Evolutionary conservation across 2,329 filamentous ascomycete genomes (phyloP).

Genomic region (Pseudogymnoascus sp.): DNA sequence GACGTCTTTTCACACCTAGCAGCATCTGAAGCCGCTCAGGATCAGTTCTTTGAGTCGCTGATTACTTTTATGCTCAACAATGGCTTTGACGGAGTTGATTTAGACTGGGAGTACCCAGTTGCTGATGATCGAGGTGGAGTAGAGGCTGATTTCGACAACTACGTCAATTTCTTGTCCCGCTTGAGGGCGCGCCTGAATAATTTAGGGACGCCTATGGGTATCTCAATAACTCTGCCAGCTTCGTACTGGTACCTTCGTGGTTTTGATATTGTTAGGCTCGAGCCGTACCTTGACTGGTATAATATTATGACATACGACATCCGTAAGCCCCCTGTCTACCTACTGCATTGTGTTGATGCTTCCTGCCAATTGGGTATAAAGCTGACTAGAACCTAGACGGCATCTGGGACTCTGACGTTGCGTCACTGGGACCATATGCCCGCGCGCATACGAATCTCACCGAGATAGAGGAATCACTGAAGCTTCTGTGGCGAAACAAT

Average conservation of each 20-base stretch:
- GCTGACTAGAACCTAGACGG: constrained; percentile 37
- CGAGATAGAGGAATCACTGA: constrained; percentile 34
- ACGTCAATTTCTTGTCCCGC: constrained; percentile 19
- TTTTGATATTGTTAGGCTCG: not conserved
- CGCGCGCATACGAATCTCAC: constrained; percentile 38
- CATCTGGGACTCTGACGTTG: constrained; percentile 30
- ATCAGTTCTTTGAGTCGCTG: constrained; percentile 32
- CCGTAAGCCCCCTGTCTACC: constrained; percentile 17
- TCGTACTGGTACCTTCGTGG: constrained; percentile 3
- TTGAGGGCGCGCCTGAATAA: not conserved
- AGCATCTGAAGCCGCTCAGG: constrained; percentile 13
- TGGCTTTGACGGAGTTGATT: constrained; percentile 37
- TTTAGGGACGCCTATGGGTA: not conserved
- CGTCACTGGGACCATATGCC: constrained; percentile 29
- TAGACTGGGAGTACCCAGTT: constrained; percentile 38
- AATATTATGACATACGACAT: constrained; percentile 10
- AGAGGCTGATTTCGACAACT: constrained; percentile 30
- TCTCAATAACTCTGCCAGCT: constrained; percentile 25
- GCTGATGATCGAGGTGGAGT: constrained; percentile 33
- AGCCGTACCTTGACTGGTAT: not conserved
- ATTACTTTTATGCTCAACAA: constrained; percentile 35
- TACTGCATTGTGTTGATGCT: constrained; percentile 37
- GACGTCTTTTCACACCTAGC: constrained; percentile 22
- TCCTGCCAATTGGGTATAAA: not conserved
- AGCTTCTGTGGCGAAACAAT: constrained; percentile 38